phyloP scores from a whole-genome alignment of 768 basidiomycete species.

The Boletus vermiculosoides region DNA sequence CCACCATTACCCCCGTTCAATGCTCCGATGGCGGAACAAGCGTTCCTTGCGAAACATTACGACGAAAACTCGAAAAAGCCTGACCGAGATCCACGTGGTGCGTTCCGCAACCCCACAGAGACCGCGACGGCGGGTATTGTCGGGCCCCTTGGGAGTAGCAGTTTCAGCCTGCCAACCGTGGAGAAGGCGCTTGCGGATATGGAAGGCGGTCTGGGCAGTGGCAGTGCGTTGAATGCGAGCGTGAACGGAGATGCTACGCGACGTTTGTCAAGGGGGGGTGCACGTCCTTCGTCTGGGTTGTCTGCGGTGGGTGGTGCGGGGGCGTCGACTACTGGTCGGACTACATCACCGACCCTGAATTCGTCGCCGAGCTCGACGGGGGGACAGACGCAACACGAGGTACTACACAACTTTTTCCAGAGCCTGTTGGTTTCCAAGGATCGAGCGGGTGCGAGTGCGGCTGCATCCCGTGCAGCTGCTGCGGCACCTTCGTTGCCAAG shows the following conservation, averaged over 20 bases:
- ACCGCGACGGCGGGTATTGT: slow-evolving; percentile 70
- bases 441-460: slow-evolving; percentile 39
- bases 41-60: slow-evolving; percentile 87
- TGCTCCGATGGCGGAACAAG: slow-evolving; percentile 82
- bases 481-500: slow-evolving; percentile 23
- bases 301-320: slow-evolving; percentile 38
- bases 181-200: slow-evolving; percentile 86
- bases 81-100: slow-evolving; percentile 83
- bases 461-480: slow-evolving; percentile 24
- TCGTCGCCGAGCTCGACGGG: slow-evolving; percentile 44
- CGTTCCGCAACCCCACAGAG: slow-evolving; percentile 79
- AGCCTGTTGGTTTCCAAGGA: slow-evolving; percentile 73
- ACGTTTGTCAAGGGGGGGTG: slow-evolving; percentile 31
- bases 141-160: slow-evolving; percentile 87
- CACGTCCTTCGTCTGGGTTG: slow-evolving; percentile 37
- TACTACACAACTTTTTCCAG: slow-evolving; percentile 86
- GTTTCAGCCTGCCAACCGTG: slow-evolving; percentile 82
- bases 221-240: slow-evolving; percentile 35
- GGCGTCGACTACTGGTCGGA: slow-evolving; percentile 31
- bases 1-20: slow-evolving; percentile 73
- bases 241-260: slow-evolving; percentile 36
- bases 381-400: slow-evolving; percentile 76
- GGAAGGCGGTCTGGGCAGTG: slow-evolving; percentile 56
- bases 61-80: slow-evolving; percentile 89
- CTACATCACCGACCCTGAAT: slow-evolving; percentile 40